A percentile compares a stretch with the other conserved stretches of the same genome.
These are phyloP conservation scores for Russula brevipes DNA, from an alignment of 768 basidiomycete genomes.

Conservation along the genomic window DNA sequence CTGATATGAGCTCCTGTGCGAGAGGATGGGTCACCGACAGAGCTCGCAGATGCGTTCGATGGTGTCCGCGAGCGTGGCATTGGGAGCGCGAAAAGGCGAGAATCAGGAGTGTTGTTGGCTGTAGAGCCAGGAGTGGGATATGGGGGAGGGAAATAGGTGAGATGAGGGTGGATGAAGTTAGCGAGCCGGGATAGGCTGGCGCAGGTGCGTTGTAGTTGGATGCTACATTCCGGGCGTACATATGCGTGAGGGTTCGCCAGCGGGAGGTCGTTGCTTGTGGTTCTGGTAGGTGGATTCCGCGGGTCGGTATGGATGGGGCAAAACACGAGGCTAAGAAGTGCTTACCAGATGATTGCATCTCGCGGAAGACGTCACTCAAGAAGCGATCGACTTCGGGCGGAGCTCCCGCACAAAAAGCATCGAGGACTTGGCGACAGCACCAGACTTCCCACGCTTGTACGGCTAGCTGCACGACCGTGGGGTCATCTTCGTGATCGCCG, in stretches of 20 bases:
- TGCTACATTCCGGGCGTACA: conserved; percentile 27
- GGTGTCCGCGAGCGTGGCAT: conserved; percentile 17
- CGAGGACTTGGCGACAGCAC: conserved; percentile 32
- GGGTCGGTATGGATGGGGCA: background rate
- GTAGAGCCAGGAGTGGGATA: conserved; percentile 22
- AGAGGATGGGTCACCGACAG: conserved; percentile 13
- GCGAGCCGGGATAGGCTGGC: conserved; percentile 26
- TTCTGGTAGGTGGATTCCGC: conserved; percentile 26
- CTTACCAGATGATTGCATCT: conserved; percentile 33
- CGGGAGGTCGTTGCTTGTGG: conserved; percentile 35
- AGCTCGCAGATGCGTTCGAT: conserved; percentile 22
- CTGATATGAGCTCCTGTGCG: conserved; percentile 27
- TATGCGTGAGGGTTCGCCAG: conserved; percentile 36
- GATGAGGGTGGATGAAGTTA: conserved; percentile 20
- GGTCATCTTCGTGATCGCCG: conserved; percentile 31
- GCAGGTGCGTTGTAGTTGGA: conserved; percentile 26
- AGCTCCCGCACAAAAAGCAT: conserved; percentile 34
- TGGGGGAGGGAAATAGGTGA: conserved; percentile 23
- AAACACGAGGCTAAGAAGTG: background rate
- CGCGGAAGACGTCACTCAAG: conserved; percentile 30
- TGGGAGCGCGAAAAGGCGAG: conserved; percentile 16
- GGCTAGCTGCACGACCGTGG: conserved; percentile 36
- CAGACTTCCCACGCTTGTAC: conserved; percentile 37
- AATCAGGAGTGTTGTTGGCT: conserved; percentile 24
- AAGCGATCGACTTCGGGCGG: conserved; percentile 31